Evolutionary conservation across 2,329 filamentous ascomycete genomes (phyloP).

Genomic region (Pyrenochaeta sp.): DNA sequence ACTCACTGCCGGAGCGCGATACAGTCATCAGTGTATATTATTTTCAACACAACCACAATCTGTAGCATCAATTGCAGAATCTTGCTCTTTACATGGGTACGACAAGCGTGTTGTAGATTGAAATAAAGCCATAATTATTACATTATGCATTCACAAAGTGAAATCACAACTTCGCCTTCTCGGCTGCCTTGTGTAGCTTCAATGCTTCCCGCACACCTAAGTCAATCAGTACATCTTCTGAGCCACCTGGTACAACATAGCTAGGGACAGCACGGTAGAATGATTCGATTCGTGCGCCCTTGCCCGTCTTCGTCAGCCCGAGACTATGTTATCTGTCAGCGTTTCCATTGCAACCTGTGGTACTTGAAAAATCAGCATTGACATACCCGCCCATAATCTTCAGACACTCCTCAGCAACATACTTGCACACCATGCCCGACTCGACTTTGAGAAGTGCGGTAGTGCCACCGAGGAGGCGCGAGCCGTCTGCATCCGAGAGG

Average conservation of each 20-base stretch:
- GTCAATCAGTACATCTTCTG: constrained; percentile 41
- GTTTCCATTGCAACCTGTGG: background rate
- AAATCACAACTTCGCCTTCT: constrained; percentile 28
- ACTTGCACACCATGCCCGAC: constrained; percentile 34
- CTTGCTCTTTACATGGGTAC: no score
- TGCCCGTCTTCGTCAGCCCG: constrained; percentile 38
- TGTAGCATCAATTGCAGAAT: no score
- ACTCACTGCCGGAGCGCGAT: no score
- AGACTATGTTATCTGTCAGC: constrained; percentile 12
- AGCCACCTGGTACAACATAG: constrained; percentile 35
- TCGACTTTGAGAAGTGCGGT: constrained; percentile 38
- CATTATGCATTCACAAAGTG: background rate
- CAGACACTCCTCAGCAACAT: constrained; percentile 37
- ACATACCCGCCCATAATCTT: constrained; percentile 34
- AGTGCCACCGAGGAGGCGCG: constrained; percentile 30
- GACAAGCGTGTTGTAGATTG: no score
- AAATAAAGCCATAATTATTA: background rate
- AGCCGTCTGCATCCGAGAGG: constrained; percentile 26
- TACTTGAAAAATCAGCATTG: background rate
- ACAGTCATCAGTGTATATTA: no score
- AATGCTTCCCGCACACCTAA: constrained; percentile 41
- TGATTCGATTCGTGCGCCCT: constrained; percentile 37
- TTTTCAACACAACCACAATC: no score
- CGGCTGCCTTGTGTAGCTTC: constrained; percentile 34
- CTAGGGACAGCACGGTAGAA: constrained; percentile 35